A percentile compares a stretch with the other conserved stretches of the same genome.
Evolutionary conservation across 2,329 filamentous ascomycete genomes (phyloP).

Genomic region (Ophiocordyceps robertsii): DNA sequence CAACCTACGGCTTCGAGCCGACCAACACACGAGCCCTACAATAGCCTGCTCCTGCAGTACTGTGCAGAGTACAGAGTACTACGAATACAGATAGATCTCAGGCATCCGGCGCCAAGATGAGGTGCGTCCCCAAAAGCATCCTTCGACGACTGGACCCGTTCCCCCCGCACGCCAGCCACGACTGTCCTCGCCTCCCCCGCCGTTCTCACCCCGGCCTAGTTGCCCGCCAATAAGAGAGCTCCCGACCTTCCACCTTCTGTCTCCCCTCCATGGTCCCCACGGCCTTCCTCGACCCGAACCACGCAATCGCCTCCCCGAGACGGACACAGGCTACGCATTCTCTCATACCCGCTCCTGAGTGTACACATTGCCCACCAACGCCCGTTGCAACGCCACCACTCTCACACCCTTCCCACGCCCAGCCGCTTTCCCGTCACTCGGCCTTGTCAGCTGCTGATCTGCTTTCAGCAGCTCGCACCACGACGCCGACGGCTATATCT

Average conservation of each 20-base stretch:
- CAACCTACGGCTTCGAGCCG: too few species aligned
- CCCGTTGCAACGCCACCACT: conserved; percentile 1
- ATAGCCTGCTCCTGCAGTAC: too few species aligned
- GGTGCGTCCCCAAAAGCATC: conserved; percentile 2
- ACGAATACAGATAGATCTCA: neutral
- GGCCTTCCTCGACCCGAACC: too few species aligned
- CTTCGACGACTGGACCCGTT: neutral
- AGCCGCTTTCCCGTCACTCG: conserved; percentile 1
- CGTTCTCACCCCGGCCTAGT: too few species aligned
- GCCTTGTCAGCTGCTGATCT: conserved; percentile 10
- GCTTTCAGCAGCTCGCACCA: conserved; percentile 9
- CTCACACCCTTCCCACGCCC: neutral
- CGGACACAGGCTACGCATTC: too few species aligned
- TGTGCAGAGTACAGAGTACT: too few species aligned
- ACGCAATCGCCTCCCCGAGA: too few species aligned
- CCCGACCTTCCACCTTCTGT: neutral
- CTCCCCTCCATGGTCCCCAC: too few species aligned
- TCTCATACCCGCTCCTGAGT: too few species aligned
- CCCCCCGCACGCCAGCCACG: too few species aligned
- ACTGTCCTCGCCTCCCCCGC: too few species aligned
- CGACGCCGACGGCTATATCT: conserved; percentile 10
- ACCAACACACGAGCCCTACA: neutral
- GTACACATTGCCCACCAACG: neutral
- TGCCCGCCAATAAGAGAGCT: too few species aligned
- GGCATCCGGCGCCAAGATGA: conserved; percentile 4